Evolutionary conservation across 1,284 basidiomycete species (phyloP).

Genomic region (Jaminaea rosea): DNA sequence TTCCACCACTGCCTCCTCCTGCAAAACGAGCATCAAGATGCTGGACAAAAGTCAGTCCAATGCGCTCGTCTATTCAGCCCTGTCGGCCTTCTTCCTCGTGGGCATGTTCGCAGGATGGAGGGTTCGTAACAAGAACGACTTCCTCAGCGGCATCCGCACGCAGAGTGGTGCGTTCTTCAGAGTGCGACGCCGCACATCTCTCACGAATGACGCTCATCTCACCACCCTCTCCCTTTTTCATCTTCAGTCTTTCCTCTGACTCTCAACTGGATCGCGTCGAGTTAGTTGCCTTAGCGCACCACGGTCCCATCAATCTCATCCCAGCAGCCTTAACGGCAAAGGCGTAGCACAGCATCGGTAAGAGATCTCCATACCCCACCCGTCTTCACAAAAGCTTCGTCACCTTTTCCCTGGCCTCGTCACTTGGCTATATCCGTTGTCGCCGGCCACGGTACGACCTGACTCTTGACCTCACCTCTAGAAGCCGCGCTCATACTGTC

Average conservation of each 20-base stretch:
- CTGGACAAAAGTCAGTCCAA: slow-evolving; percentile 31
- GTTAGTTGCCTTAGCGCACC: slow-evolving; percentile 25
- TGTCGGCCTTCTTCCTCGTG: slow-evolving; percentile 42
- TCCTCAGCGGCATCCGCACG: slow-evolving; percentile 42
- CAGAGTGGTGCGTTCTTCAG: slow-evolving; percentile 31
- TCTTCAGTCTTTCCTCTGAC: slow-evolving; percentile 41
- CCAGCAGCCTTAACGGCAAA: too few species aligned
- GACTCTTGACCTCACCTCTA: too few species aligned
- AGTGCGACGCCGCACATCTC: neutral
- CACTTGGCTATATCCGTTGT: too few species aligned
- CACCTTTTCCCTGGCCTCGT: too few species aligned
- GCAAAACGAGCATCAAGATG: too few species aligned
- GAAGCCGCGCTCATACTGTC: too few species aligned
- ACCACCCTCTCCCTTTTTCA: neutral
- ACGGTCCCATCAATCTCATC: too few species aligned
- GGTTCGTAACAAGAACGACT: slow-evolving; percentile 38
- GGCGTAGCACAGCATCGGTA: too few species aligned
- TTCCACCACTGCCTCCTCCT: too few species aligned
- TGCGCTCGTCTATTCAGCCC: slow-evolving; percentile 42
- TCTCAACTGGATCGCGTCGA: slow-evolving; percentile 46
- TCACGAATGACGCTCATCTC: neutral
- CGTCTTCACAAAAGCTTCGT: too few species aligned
- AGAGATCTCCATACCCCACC: too few species aligned
- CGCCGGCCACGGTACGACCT: too few species aligned
- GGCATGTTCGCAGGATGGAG: slow-evolving; percentile 43